These are phyloP conservation scores for Saccharata proteae DNA, from an alignment of 2,329 filamentous ascomycete genomes.

Conservation along the genomic window DNA sequence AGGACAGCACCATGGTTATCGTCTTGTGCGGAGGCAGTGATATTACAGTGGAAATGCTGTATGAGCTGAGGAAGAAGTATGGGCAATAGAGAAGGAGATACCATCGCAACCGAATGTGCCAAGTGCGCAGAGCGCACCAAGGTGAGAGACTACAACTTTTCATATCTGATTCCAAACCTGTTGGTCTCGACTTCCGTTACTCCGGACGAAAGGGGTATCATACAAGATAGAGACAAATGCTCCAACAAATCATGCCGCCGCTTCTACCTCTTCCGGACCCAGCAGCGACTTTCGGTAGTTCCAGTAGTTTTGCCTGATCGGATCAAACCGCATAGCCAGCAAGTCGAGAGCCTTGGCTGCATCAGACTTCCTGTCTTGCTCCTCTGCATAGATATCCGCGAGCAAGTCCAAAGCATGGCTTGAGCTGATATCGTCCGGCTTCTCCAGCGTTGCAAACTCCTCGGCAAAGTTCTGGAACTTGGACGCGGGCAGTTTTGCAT, in stretches of 20 bases:
- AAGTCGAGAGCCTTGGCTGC: constrained; percentile 61
- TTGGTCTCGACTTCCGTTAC: neutral
- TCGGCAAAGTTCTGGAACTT: constrained; percentile 42
- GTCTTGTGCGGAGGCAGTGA: constrained; percentile 64
- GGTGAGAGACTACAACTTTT: no score
- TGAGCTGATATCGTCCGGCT: constrained; percentile 42
- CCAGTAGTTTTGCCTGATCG: constrained; percentile 87
- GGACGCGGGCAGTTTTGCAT: constrained; percentile 42
- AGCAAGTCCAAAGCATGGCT: constrained; percentile 58
- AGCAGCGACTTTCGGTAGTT: constrained; percentile 53
- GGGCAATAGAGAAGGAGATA: constrained; percentile 21
- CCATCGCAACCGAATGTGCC: constrained; percentile 5
- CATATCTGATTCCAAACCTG: no score
- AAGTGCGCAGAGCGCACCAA: constrained; percentile 5
- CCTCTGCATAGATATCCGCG: constrained; percentile 51
- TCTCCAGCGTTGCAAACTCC: constrained; percentile 40
- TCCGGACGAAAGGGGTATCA: constrained; percentile 2
- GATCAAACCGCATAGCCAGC: constrained; percentile 78
- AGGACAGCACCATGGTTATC: constrained; percentile 68
- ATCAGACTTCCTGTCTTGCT: constrained; percentile 43
- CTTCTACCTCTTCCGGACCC: constrained; percentile 9
- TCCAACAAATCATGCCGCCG: neutral
- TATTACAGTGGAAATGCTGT: constrained; percentile 52
- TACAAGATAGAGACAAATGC: neutral
- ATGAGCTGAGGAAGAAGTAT: constrained; percentile 66